phyloP scores from a whole-genome alignment of 2,329 filamentous ascomycete genomes.

The Paraconiothyrium brasiliense region DNA sequence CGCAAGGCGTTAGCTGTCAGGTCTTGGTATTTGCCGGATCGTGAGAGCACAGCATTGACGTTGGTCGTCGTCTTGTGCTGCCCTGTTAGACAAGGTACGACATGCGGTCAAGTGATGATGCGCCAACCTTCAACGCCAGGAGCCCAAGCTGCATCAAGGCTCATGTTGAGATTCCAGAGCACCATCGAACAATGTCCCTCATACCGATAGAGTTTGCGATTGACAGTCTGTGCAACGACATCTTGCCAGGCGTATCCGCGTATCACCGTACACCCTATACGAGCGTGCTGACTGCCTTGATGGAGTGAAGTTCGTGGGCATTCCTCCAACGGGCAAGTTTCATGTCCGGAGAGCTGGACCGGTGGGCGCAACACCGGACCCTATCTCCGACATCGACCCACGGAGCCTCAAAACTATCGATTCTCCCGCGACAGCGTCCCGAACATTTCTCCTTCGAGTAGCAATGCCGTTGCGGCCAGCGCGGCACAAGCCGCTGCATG shows the following conservation, averaged over 20 bases:
- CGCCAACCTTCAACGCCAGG: constrained; percentile 13
- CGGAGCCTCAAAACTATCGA: constrained; percentile 4
- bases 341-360: background rate
- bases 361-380: background rate
- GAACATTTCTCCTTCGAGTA: background rate
- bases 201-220: constrained; percentile 10
- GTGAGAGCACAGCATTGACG: constrained; percentile 5
- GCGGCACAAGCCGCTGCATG: background rate
- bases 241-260: background rate
- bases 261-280: background rate
- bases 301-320: background rate
- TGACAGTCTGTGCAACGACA: constrained; percentile 10
- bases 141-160: background rate
- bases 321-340: background rate
- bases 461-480: constrained; percentile 7
- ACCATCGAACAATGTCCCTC: background rate
- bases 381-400: constrained; percentile 2
- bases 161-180: background rate
- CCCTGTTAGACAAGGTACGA: constrained; percentile 13
- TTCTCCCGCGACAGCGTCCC: background rate
- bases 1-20: background rate
- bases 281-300: background rate
- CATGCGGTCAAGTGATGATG: constrained; percentile 17
- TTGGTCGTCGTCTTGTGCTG: constrained; percentile 1
- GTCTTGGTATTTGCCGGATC: constrained; percentile 1